Evolutionary conservation across 331 rosid species (phyloP), one percentile per base, ranked within the genome.

Genomic region (Prunus yedoensis): DNA sequence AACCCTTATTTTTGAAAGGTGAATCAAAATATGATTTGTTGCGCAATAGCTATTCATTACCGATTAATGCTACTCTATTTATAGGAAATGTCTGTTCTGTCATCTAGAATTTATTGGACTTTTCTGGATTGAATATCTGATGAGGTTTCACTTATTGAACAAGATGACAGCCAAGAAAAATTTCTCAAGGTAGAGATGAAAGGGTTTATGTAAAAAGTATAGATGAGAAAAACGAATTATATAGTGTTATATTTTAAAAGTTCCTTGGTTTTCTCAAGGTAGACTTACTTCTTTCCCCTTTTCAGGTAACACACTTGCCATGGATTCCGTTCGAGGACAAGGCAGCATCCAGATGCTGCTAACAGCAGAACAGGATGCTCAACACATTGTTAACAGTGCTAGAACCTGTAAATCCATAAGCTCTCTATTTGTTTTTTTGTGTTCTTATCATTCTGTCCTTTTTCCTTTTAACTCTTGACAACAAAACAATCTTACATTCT

Each of bases 351-450:
- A 93, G 66, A 88, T 89, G 97, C 83, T 91, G 51, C 80, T 93
- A 67, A 85, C 89, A 12, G 96, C 92, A 58, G 98, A 93, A 70
- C 96, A 89, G 83, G 98, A 93, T 75, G 98, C 94, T 30, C 97
- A 92, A 76, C 87, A 84, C 11, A 83, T 89, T 76, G 81, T 93
- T 66, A 82, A 90, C 54, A 73, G 23, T 25, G 98, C 98, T 72
- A 91, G 95, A 85, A 93, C 79, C 66, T 64, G 97, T 90, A 84
- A 67, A 32, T 66, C 25, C 67, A 4, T 63, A 18, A 4, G 41
- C 20, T 14, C 4, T 56, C 8, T 18, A 6, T 30, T 3, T 18
- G 30, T 20, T 5, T 25, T 18, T 35, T 6, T 15, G 4, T 72
- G 11, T 45, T 21, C 43, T 53, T 53, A 9, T 32, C 49, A 51